Conservation (phyloP, 768 basidiomycete species). For the Trametes cingulata region DNA sequence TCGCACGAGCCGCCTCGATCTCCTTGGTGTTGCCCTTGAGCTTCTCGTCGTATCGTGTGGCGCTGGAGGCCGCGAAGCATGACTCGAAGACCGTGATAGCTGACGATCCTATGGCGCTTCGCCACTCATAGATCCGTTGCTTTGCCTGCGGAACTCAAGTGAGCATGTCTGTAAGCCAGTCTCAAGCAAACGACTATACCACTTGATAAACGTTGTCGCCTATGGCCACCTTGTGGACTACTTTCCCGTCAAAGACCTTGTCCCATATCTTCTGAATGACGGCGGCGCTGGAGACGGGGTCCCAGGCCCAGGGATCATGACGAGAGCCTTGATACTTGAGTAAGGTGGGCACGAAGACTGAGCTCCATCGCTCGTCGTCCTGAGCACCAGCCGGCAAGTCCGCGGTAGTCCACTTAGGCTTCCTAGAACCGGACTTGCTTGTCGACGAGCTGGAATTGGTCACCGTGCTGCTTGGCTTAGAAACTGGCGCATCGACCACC, state of each 20-base stretch:
- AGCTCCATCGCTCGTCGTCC: background rate
- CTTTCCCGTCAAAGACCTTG: background rate
- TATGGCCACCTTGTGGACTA: background rate
- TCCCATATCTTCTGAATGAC: background rate
- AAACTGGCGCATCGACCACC: background rate
- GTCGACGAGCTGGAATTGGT: background rate
- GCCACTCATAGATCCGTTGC: background rate
- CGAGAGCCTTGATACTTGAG: background rate
- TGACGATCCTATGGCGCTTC: background rate
- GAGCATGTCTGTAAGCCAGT: background rate
- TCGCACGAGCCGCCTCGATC: background rate
- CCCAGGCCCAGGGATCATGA: background rate
- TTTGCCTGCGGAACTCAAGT: background rate
- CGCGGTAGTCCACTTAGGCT: background rate
- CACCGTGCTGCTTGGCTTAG: background rate
- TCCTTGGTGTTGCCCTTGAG: background rate
- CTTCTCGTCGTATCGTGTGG: background rate
- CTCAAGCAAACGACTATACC: background rate
- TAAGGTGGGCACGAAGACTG: background rate
- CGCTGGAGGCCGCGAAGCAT: background rate
- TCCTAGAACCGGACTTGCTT: background rate
- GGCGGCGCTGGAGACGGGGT: background rate
- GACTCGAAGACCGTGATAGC: background rate
- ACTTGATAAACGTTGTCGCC: background rate
- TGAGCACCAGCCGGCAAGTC: background rate